phyloP scores from a whole-genome alignment of 225 moss, liverwort and hornwort genomes.

The Antitrichia curtipendula region DNA sequence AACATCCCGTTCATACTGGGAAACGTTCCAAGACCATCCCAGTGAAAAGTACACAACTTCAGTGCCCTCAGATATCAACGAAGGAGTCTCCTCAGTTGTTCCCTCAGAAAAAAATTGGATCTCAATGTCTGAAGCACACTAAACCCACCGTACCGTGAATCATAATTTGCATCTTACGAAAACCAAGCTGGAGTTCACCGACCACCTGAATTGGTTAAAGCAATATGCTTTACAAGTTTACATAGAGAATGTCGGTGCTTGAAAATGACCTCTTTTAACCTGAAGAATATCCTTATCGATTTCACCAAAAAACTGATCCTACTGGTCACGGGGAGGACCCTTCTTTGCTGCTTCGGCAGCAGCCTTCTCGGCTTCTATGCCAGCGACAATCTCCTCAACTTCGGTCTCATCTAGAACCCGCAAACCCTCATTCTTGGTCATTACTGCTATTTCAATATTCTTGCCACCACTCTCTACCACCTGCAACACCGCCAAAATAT shows the following conservation, averaged over 20 bases:
- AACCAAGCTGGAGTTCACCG: conserved; percentile 4
- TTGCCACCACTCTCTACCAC: conserved; percentile 98
- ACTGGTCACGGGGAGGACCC: conserved; percentile 73
- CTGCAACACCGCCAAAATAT: conserved; percentile 24
- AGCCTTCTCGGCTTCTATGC: conserved; percentile 94
- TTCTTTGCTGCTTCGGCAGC: conserved; percentile 97
- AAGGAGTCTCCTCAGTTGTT: not conserved
- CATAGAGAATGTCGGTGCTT: not conserved
- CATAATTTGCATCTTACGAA: not conserved
- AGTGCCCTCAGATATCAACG: not conserved
- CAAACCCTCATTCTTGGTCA: conserved; percentile 76
- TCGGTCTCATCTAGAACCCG: conserved; percentile 80
- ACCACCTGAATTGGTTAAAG: conserved; percentile 4
- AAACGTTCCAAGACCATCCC: not conserved
- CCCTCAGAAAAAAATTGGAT: not conserved
- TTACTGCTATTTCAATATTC: conserved; percentile 95
- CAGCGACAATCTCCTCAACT: conserved; percentile 88
- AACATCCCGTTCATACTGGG: not conserved
- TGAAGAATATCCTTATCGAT: conserved; percentile 3
- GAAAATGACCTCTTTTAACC: conserved; percentile 5
- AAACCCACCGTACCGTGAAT: not conserved
- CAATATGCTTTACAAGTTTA: conserved; percentile 34
- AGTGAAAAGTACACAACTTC: not conserved
- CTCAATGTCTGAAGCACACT: not conserved
- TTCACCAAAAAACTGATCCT: conserved; percentile 6